phyloP scores from a whole-genome alignment of 2,329 filamentous ascomycete species.

The Dissoconium aciculare region DNA sequence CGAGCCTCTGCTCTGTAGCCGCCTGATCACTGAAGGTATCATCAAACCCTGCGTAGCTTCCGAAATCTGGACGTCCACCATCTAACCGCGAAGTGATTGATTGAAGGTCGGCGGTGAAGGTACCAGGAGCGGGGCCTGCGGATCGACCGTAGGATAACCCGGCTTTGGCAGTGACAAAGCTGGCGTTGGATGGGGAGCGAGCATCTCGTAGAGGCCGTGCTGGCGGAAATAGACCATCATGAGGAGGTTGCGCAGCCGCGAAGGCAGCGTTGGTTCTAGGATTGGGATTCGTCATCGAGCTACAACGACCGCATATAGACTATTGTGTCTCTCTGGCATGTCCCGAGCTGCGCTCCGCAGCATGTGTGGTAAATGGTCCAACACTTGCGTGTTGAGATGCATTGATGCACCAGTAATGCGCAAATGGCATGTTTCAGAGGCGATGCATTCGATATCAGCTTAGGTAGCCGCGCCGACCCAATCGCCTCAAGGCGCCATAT shows the following conservation, averaged over 20 bases:
- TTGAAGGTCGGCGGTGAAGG: conserved; percentile 78
- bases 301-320: too few relatives aligned
- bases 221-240: conserved; percentile 28
- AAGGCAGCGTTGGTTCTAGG: conserved; percentile 21
- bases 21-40: conserved; percentile 45
- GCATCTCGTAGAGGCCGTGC: conserved; percentile 34
- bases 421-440: conserved; percentile 4
- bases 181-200: conserved; percentile 39
- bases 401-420: conserved; percentile 8
- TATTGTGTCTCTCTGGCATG: too few relatives aligned
- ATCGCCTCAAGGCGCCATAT: too few relatives aligned
- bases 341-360: too few relatives aligned
- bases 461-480: too few relatives aligned
- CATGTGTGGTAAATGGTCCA: too few relatives aligned
- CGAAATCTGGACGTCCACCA: conserved; percentile 41
- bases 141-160: conserved; percentile 53
- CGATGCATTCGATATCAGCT: too few relatives aligned
- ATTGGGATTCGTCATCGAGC: conserved; percentile 17
- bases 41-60: conserved; percentile 35
- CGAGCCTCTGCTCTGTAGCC: conserved; percentile 57
- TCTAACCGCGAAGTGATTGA: conserved; percentile 53
- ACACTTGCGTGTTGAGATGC: conserved; percentile 12
- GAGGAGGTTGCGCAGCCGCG: conserved; percentile 10
- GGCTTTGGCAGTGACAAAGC: conserved; percentile 39
- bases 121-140: conserved; percentile 53